Percentiles rank a stretch among this genome's conserved stretches.
Evolutionary conservation across 371 early-diverging fungal species (phyloP).

Genomic region (Phascolomyces articulosus): DNA sequence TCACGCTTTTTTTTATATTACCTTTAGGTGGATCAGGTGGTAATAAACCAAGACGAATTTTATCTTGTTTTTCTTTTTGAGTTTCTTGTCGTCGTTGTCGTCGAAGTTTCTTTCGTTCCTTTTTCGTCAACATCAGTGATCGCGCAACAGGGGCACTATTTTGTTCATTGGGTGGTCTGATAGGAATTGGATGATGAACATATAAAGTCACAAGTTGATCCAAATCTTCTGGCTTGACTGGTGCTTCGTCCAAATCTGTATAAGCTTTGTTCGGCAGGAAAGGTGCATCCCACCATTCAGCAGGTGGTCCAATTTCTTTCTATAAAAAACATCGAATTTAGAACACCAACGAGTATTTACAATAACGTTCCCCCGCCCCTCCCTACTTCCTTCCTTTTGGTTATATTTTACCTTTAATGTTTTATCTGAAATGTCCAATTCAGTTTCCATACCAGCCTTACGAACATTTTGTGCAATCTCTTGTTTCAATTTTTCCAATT

Average conservation of each 20-base stretch:
- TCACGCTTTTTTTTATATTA: too few species aligned
- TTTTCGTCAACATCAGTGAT: constrained; percentile 89
- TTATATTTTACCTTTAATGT: constrained; percentile 63
- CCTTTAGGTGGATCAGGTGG: constrained; percentile 92
- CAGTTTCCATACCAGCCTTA: constrained; percentile 84
- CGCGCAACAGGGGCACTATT: constrained; percentile 59
- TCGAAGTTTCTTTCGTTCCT: constrained; percentile 91
- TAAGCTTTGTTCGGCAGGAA: constrained; percentile 77
- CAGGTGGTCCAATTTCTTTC: constrained; percentile 77
- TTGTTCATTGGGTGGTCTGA: constrained; percentile 79
- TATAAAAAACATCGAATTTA: too few species aligned
- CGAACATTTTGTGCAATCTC: constrained; percentile 84
- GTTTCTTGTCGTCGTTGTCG: constrained; percentile 86
- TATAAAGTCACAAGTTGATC: constrained; percentile 76
- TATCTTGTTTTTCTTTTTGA: constrained; percentile 93
- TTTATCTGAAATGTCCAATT: constrained; percentile 76
- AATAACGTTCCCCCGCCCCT: too few species aligned
- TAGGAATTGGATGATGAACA: constrained; percentile 93
- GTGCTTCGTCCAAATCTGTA: constrained; percentile 55
- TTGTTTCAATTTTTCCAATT: constrained; percentile 81
- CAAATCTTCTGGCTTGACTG: constrained; percentile 37
- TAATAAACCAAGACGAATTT: constrained; percentile 89
- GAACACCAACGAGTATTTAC: too few species aligned
- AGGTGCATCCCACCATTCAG: constrained; percentile 97
- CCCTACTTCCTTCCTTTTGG: too few species aligned